A percentile compares a stretch with the other conserved stretches of the same genome.
Conservation (phyloP, 768 basidiomycete genomes). For the Sarcomyxa edulis region DNA sequence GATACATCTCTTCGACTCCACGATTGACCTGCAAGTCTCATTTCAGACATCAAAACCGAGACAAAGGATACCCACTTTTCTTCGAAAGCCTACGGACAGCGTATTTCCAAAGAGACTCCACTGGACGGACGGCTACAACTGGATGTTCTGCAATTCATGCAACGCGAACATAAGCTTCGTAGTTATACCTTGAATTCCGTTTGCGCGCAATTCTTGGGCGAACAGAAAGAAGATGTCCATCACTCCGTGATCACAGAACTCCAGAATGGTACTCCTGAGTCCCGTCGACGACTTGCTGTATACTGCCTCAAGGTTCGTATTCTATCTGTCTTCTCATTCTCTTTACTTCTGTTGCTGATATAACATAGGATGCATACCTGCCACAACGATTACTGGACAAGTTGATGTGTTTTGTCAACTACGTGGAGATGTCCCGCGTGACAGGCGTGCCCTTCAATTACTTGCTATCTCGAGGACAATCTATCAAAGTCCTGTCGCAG, state of each 20-base stretch:
- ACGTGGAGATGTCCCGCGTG: constrained; percentile 98
- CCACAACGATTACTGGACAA: constrained; percentile 96
- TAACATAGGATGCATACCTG: constrained; percentile 89
- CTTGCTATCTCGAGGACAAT: constrained; percentile 89
- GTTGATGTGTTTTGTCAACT: constrained; percentile 98
- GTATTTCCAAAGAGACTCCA: constrained; percentile 90
- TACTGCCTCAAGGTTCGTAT: constrained; percentile 88
- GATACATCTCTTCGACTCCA: constrained; percentile 3
- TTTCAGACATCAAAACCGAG: constrained; percentile 66
- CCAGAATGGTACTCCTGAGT: constrained; percentile 95
- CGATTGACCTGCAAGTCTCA: constrained; percentile 4
- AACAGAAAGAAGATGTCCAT: constrained; percentile 99
- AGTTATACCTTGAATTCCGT: constrained; percentile 98
- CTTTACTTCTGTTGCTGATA: not conserved
- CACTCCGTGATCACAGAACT: constrained; percentile 97
- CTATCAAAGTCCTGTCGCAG: constrained; percentile 97
- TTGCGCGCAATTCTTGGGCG: constrained; percentile 94
- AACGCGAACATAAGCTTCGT: constrained; percentile 94
- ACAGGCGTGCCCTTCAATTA: constrained; percentile 99
- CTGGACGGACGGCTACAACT: constrained; percentile 93
- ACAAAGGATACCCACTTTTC: constrained; percentile 96
- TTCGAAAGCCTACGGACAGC: constrained; percentile 94
- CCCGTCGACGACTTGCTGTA: constrained; percentile 86
- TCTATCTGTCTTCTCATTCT: not conserved
- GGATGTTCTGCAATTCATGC: constrained; percentile 96